Evolutionary conservation across 495 filamentous ascomycete genomes (phyloP), one percentile per base, ranked within the genome.

Genomic region (Penicillium simplicissimum): DNA sequence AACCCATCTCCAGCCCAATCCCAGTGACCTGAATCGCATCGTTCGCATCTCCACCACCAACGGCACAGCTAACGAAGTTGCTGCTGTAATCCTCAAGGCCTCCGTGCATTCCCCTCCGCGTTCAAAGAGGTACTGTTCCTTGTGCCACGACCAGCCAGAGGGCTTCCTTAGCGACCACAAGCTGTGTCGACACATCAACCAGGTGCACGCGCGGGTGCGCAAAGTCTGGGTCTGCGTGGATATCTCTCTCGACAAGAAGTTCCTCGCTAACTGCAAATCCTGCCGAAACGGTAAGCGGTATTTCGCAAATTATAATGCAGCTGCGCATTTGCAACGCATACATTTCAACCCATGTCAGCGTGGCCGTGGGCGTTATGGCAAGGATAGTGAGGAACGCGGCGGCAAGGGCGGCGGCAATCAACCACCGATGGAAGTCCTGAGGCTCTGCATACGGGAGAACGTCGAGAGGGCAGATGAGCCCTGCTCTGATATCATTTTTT

Each of bases 91-190:
- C 59, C 72, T 84, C 58, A 90, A 91, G 75, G 72, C 84, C 54
- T 84, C 88, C 5, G 90, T 95, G 59, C 81, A 88, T 54, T 88
- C 92, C 35, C 91, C 90, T 34, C 83, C 83, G 55, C 91, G 91
- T 43, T 85, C 85, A 14, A 92, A 93, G 66, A 87, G 93, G 48
- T 81, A 81, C 58, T 98, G 94, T 69, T 71, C 71, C 9, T 74
- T 85, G 40, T 98, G 94, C 72, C 85, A 85, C 47, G 87, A 89
- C 47, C 83, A 91, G 54, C 91, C 88, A 0, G 86, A 92, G 2
- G 94, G 94, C n/a, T 98, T 96, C 73, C 88, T 94, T 19, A 94
- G 94, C 37, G 91, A 95, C 33, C 95, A 97, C 69, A 95, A 98
- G 69, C 87, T 97, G 37, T 87, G 90, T 13, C 87, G 94, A 31